Base-by-base conservation (phyloP, 805 yeast species). In the Saccharomycopsis sp. region DNA sequence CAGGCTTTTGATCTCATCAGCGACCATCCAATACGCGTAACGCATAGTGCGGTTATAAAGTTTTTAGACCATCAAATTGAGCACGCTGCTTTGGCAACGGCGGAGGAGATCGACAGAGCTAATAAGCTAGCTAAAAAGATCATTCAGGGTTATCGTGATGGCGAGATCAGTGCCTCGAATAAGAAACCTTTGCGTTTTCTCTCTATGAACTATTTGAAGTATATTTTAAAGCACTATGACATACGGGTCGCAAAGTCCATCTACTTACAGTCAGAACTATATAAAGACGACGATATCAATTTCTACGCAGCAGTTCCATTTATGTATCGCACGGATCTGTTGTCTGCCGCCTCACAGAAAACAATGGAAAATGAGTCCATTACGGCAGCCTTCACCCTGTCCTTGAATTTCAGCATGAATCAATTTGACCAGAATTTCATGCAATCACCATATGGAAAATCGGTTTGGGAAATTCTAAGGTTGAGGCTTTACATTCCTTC, bases 171-270 rank as follows among this genome's bases (percentile, higher is more conserved):
- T 16, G 24, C 24, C 47, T 24, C 51, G 24, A 24, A 53, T 18
- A 52, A 52, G 29, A 48, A 21, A 12, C 56, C 46, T 24, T 24
- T 60, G 12, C 21, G 46, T 21, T 60, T 54, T 44, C 50, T 60
- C 15, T 57, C 62, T 18, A 57, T 57, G 58, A 52, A 50, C 8
- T 60, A 60, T 23, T 20, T 60, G 34, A 60, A 57, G 24, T 60
- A 57, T 46, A 16, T 57, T 8, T 15, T 50, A 16, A 46, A 34
- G 20, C 15, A 53, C 16, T 34, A 48, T 37, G 52, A 23, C 18
- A 21, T 53, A 24, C 16, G n/a, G 1, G 37, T 29, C 15, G 55
- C 52, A 9, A 34, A 41, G n/a, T 5, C 48, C 8, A 44, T 44
- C 48, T 44, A 12, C 18, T 44, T 44, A 44, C 48, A 44, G 48